Evolutionary conservation across 441 rosid species (phyloP).

Genomic region (Kokia cookei): DNA sequence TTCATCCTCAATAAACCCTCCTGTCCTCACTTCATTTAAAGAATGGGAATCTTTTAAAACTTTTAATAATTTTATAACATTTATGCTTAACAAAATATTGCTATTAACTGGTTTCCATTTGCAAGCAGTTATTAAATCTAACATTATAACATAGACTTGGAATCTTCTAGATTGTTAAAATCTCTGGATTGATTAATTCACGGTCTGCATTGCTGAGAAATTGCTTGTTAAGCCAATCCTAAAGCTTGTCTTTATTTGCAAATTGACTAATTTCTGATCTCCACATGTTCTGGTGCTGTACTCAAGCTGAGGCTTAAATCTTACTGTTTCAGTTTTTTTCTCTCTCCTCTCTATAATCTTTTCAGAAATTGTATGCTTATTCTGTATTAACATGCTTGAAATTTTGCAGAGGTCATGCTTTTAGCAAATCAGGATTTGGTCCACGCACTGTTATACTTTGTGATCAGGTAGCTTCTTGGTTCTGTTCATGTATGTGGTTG

Average conservation of each 20-base stretch:
- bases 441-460: constrained; percentile 79
- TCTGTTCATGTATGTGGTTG: neutral
- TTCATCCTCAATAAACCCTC: neutral
- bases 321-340: neutral
- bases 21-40: neutral
- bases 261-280: neutral
- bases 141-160: neutral
- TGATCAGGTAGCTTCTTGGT: constrained; percentile 62
- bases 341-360: neutral
- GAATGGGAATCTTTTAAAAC: neutral
- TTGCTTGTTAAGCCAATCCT: neutral
- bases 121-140: neutral
- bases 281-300: neutral
- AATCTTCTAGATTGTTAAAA: neutral
- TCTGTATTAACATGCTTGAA: constrained; percentile 6
- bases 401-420: constrained; percentile 62
- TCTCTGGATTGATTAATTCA: neutral
- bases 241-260: neutral
- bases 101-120: neutral
- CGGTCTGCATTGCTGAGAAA: neutral
- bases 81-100: neutral
- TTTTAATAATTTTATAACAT: neutral
- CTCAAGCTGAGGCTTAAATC: neutral
- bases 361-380: neutral
- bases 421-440: constrained; percentile 62